Conservation (phyloP, 495 filamentous ascomycete genomes). For the Barbatosphaeria neglecta region DNA sequence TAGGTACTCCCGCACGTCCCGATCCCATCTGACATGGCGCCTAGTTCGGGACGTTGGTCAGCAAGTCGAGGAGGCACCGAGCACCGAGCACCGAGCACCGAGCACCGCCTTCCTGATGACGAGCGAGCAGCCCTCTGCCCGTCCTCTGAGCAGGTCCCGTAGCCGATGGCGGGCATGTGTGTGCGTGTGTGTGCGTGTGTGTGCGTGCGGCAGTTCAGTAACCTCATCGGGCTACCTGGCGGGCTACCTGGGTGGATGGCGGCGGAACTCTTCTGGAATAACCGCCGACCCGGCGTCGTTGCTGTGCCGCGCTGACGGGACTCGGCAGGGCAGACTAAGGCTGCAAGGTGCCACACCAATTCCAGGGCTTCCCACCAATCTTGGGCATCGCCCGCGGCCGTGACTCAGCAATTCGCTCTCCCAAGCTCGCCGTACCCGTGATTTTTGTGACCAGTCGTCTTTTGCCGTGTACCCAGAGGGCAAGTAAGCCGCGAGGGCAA, state of each 20-base stretch:
- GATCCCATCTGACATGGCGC: too few relatives aligned
- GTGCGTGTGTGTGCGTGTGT: too few relatives aligned
- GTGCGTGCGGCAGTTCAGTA: too few relatives aligned
- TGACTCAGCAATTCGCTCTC: neutral
- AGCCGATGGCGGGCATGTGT: neutral
- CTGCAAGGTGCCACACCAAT: neutral
- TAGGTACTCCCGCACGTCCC: too few relatives aligned
- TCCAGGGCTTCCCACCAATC: neutral
- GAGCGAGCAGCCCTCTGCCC: neutral
- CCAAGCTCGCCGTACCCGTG: neutral
- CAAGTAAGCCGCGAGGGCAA: neutral
- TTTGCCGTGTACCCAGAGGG: neutral
- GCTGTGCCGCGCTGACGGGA: neutral
- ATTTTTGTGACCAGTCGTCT: neutral
- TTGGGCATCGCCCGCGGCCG: neutral
- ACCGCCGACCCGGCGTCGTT: neutral
- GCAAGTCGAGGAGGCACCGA: too few relatives aligned
- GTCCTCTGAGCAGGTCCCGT: neutral
- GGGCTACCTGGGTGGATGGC: neutral
- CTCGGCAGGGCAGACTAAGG: neutral
- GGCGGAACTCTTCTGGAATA: neutral
- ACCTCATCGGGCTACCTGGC: too few relatives aligned
- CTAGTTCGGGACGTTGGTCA: too few relatives aligned
- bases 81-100: too few relatives aligned
- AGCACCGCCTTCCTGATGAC: too few relatives aligned